Base-by-base conservation (phyloP, 2,329 filamentous ascomycete genomes). In the Phialophora macrospora region DNA sequence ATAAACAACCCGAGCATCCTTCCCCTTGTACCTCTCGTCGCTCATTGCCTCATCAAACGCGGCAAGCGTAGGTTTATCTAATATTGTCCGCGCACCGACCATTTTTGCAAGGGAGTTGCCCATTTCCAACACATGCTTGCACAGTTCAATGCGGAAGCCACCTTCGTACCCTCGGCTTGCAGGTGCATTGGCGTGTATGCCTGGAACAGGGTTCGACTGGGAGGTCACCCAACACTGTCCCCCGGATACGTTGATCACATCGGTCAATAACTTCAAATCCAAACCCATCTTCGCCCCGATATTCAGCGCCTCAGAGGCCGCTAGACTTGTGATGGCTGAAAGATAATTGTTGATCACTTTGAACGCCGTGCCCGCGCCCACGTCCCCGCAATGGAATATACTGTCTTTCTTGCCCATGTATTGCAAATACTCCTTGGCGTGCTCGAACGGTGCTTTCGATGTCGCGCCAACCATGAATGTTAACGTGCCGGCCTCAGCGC, bases 1-100 rank as follows among this genome's bases (percentile, higher is more conserved):
- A 76, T 83, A 87, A 2, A 87, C 81, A 20, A 87, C 84, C 62
- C 84, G 79, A 24, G 83, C 86, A 72, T 88, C 85, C 66, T 85
- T 73, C 65, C 83, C 84, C 64, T 75, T 80, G 75, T 83, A 87
- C 11, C 77, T 76, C 14, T 78, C 74, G 73, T 86, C 84, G 60
- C 80, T 78, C 60, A 80, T 82, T 2, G 84, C 83, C 9, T 77
- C 80, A 20, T 80, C 77, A 74, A 87, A 88, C 4, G 82, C 81
- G 26, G 77, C 76, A 65, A 87, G 72, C 0, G 83, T 84, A 24
- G 75, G 76, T 4, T 81, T 77, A 0, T 85, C 84, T 44, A 87
- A 72, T 4, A 81, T 80, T 62, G 85, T 78, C 51, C 75, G 77
- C 17, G 82, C 79, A 0, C 82, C 85, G 4, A 86, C 80, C 17